phyloP scores from a whole-genome alignment of 108 stramenopile genomes.

The Stephanodiscus minutulus region DNA sequence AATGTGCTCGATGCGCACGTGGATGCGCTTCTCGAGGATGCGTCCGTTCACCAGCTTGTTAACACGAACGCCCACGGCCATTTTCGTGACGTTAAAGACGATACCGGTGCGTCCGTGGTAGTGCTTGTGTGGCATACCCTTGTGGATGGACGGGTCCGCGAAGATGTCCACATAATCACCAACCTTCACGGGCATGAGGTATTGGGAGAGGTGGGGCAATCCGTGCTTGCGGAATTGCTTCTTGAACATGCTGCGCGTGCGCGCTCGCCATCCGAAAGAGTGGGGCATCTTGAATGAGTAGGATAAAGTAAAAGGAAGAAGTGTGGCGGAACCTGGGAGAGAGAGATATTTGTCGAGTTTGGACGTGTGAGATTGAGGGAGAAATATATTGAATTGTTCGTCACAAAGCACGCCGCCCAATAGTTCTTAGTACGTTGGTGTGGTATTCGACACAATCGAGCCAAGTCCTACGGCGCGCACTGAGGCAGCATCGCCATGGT shows the following conservation, averaged over 20 bases:
- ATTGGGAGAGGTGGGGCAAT: conserved; percentile 88
- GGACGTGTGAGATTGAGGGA: neutral
- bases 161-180: conserved; percentile 99
- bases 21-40: conserved; percentile 98
- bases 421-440: neutral
- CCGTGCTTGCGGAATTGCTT: conserved; percentile 96
- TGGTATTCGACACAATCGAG: neutral
- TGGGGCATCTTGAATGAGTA: conserved; percentile 91
- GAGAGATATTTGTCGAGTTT: neutral
- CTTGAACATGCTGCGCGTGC: conserved; percentile 99
- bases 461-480: neutral
- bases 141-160: conserved; percentile 96
- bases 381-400: neutral
- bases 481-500: conserved; percentile 10
- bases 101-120: conserved; percentile 99
- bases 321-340: neutral
- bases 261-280: conserved; percentile 96
- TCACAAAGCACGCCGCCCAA: neutral
- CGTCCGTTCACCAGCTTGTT: conserved; percentile 98
- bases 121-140: conserved; percentile 99
- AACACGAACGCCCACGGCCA: conserved; percentile 95
- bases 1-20: conserved; percentile 99
- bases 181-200: conserved; percentile 88
- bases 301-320: neutral
- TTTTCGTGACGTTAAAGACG: conserved; percentile 98